phyloP scores from a whole-genome alignment of 2,329 filamentous ascomycete genomes.

The Ustulina deusta region DNA sequence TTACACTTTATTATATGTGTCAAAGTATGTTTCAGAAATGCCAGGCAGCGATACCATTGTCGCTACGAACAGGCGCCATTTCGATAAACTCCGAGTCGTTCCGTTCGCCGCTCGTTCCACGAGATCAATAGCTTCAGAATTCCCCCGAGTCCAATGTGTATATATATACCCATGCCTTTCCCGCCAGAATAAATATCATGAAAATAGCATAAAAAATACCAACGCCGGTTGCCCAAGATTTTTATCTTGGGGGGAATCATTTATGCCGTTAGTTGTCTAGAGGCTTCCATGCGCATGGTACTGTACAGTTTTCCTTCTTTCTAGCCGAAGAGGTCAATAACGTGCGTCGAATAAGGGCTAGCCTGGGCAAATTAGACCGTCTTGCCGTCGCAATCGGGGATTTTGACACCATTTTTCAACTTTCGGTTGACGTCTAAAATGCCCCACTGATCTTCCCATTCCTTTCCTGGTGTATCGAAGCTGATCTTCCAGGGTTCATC shows the following conservation, averaged over 20 bases:
- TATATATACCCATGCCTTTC: constrained; percentile 24
- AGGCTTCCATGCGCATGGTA: neutral
- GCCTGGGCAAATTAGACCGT: constrained; percentile 60
- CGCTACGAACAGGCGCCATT: constrained; percentile 1
- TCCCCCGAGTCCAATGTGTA: neutral
- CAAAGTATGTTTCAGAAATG: constrained; percentile 10
- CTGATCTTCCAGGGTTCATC: constrained; percentile 94
- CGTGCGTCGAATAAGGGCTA: neutral
- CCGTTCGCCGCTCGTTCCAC: neutral
- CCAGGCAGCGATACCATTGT: neutral
- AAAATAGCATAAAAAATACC: constrained; percentile 20
- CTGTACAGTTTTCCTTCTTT: constrained; percentile 17
- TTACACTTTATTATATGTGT: constrained; percentile 12
- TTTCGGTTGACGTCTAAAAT: constrained; percentile 87
- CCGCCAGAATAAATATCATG: neutral
- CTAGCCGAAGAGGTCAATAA: neutral
- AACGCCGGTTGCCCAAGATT: constrained; percentile 24
- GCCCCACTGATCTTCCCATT: constrained; percentile 97
- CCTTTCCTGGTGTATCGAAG: constrained; percentile 75
- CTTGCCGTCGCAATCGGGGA: constrained; percentile 87
- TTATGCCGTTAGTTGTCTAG: constrained; percentile 24
- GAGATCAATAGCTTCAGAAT: neutral
- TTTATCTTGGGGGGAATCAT: constrained; percentile 14
- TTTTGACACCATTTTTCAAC: constrained; percentile 84
- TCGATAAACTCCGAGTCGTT: constrained; percentile 9